phyloP scores from a whole-genome alignment of 108 stramenopile species.

The Cyclostephanos invisitatus region DNA sequence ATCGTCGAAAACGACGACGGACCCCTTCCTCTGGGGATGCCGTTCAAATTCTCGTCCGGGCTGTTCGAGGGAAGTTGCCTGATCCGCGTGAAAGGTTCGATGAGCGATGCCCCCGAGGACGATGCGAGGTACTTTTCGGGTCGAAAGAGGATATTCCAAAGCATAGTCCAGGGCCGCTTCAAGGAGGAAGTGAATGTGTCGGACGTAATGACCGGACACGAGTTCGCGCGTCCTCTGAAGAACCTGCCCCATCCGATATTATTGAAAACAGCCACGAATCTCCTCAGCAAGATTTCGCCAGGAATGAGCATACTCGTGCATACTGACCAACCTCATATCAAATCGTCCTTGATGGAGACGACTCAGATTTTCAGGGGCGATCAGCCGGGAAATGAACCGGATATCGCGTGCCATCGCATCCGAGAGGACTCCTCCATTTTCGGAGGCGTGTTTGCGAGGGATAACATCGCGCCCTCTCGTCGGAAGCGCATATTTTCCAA shows the following conservation, averaged over 20 bases:
- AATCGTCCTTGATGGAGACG: constrained; percentile 38
- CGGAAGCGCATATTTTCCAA: constrained; percentile 46
- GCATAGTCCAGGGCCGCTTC: constrained; percentile 65
- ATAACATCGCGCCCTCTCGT: constrained; percentile 21
- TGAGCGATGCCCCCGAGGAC: constrained; percentile 34
- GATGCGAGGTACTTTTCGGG: constrained; percentile 59
- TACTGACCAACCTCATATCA: constrained; percentile 33
- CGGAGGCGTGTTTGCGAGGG: constrained; percentile 44
- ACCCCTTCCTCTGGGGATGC: constrained; percentile 31
- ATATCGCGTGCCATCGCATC: constrained; percentile 36
- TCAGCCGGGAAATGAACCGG: constrained; percentile 50
- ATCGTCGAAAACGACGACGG: constrained; percentile 31
- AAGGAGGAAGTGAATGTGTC: constrained; percentile 52
- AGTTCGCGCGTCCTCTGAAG: constrained; percentile 52
- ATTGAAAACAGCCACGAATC: constrained; percentile 39
- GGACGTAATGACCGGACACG: constrained; percentile 61
- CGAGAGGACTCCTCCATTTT: constrained; percentile 47
- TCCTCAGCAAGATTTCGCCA: constrained; percentile 43
- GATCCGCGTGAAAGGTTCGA: constrained; percentile 47
- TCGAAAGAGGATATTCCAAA: constrained; percentile 58
- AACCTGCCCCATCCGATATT: constrained; percentile 52
- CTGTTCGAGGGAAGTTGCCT: constrained; percentile 61
- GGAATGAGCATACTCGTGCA: constrained; percentile 38
- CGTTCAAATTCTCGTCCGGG: constrained; percentile 55
- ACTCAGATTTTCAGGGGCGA: constrained; percentile 49